Base-by-base conservation (phyloP, 495 filamentous ascomycete genomes). In the Margaritispora aquatica region DNA sequence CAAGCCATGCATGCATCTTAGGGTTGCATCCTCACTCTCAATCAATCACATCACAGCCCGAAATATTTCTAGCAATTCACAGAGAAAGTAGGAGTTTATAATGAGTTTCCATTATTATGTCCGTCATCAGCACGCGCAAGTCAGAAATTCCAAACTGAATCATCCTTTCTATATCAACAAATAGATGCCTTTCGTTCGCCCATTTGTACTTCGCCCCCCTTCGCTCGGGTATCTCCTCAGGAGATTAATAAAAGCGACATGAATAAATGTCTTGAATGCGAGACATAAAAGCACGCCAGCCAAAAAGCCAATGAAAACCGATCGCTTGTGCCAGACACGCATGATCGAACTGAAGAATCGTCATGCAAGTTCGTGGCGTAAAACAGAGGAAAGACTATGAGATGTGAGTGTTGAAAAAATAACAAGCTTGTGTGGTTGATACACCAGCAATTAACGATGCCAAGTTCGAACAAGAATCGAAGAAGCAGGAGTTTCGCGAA, bases 281-380 rank as follows among this genome's bases (percentile, higher is more conserved):
- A 50, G 48, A 56, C 59, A 61, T 54, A 59, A 47, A 62, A 64
- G 59, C 47, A 64, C 62, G 64, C 67, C 55, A 63, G 57, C 63
- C n/a, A n/a, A 58, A 63, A 66, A 58, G 31, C 24, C 63, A 64
- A 54, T 50, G 55, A 29, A 57, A 67, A 69, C n/a, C 65, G 68
- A 73, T 74, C 72, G 74, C 71, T 44, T 75, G 78, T 79, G 71
- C 78, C 74, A 75, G 76, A 77, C 75, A 77, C 61, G 74, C 72
- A 78, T 71, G 75, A 76, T 70, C 69, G 72, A 73, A 69, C 59
- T 52, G 66, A 69, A 61, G 66, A 74, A 73, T 77, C 75, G 74
- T 77, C 75, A 79, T 79, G 72, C 71, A 74, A 72, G 74, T 74
- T 78, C 72, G 71, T 76, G 72, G 72, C 73, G 55, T 67, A 66